Conservation (phyloP, 2,329 filamentous ascomycete species). For the Ophiostoma quercus region DNA sequence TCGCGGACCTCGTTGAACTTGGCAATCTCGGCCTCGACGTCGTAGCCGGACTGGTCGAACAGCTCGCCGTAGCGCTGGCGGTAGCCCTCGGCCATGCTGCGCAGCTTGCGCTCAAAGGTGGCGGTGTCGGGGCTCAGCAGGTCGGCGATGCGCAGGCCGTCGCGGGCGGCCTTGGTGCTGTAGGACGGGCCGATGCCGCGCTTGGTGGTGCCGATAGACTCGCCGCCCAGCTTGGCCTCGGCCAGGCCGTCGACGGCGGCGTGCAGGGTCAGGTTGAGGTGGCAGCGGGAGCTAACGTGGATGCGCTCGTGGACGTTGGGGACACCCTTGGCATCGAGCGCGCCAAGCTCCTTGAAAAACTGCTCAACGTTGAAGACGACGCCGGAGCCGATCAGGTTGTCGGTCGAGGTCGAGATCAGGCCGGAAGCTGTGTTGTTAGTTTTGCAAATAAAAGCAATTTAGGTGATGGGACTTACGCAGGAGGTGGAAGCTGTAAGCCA, state of each 20-base stretch:
- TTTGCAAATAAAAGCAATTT: slow-evolving; percentile 34
- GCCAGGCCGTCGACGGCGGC: slow-evolving; percentile 56
- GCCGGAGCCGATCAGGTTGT: slow-evolving; percentile 69
- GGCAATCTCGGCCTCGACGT: slow-evolving; percentile 64
- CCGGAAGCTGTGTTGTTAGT: slow-evolving; percentile 54
- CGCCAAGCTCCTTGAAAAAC: slow-evolving; percentile 41
- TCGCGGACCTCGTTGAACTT: slow-evolving; percentile 55
- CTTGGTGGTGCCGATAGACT: slow-evolving; percentile 30
- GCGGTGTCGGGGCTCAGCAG: slow-evolving; percentile 53
- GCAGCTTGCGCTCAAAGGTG: slow-evolving; percentile 62
- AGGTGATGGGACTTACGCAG: slow-evolving; percentile 32
- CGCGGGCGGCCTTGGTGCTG: slow-evolving; percentile 57
- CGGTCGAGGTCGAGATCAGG: slow-evolving; percentile 63
- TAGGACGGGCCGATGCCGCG: slow-evolving; percentile 30
- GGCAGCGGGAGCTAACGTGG: slow-evolving; percentile 58
- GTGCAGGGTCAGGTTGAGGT: slow-evolving; percentile 62
- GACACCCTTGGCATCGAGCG: slow-evolving; percentile 40
- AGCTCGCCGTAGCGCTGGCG: slow-evolving; percentile 58
- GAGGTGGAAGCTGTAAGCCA: slow-evolving; percentile 28
- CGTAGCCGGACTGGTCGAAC: slow-evolving; percentile 48
- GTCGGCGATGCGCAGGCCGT: slow-evolving; percentile 60
- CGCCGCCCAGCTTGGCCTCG: slow-evolving; percentile 35
- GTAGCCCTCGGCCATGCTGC: slow-evolving; percentile 56
- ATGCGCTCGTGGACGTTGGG: slow-evolving; percentile 44
- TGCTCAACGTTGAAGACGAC: slow-evolving; percentile 58